phyloP scores from a whole-genome alignment of 164 flowering plant genomes.

The Berberis vulgaris region DNA sequence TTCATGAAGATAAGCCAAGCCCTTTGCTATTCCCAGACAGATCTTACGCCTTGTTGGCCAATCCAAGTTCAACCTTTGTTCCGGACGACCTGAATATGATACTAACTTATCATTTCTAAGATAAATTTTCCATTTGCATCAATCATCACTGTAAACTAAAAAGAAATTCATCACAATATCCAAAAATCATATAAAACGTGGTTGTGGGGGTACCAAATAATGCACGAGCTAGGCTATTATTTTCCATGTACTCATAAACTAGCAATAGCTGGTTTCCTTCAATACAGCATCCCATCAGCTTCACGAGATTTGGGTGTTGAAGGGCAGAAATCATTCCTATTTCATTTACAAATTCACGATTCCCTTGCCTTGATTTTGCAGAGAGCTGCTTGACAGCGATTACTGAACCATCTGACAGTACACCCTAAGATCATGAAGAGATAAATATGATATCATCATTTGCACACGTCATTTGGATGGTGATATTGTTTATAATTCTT shows the following conservation, averaged over 20 bases:
- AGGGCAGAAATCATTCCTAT: conserved; percentile 10
- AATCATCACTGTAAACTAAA: background rate
- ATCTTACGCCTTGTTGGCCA: background rate
- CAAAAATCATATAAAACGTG: background rate
- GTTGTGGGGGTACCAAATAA: background rate
- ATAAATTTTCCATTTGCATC: background rate
- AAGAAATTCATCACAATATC: too few species aligned
- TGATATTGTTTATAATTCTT: too few species aligned
- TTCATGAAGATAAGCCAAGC: conserved; percentile 2
- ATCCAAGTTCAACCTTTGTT: background rate
- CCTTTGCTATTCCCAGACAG: conserved; percentile 1
- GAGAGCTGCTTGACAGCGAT: conserved; percentile 10
- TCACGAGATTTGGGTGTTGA: conserved; percentile 6
- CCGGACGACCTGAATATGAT: background rate
- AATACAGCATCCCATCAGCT: conserved; percentile 5
- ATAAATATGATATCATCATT: background rate
- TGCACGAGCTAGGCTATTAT: conserved; percentile 8
- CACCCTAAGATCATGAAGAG: background rate
- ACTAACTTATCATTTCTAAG: background rate
- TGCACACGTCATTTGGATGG: too few species aligned
- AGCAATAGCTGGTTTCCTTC: conserved; percentile 7
- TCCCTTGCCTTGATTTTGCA: conserved; percentile 8
- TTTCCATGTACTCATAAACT: conserved; percentile 4
- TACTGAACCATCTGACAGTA: conserved; percentile 3
- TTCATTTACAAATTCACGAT: conserved; percentile 8